A percentile compares a stretch with the other conserved stretches of the same genome.
These are phyloP conservation scores for Metarhizium sp. DNA, from an alignment of 2,329 filamentous ascomycete genomes.

Conservation along the genomic window DNA sequence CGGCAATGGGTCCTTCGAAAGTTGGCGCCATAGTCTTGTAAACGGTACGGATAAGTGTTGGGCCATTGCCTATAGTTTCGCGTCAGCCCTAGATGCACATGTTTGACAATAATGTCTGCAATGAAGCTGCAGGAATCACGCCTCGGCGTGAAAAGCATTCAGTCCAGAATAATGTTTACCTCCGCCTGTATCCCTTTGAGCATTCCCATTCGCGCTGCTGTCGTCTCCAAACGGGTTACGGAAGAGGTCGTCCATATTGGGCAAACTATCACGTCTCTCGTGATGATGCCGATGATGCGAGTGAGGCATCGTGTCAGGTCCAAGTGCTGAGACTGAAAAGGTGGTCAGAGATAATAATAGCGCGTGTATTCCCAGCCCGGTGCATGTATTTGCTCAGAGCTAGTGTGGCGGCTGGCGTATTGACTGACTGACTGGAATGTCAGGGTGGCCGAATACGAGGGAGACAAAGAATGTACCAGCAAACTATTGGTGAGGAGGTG, in stretches of 20 bases:
- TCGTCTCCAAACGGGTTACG: not conserved
- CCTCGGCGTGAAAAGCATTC: no score
- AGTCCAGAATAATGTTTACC: not conserved
- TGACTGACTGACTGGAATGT: constrained; percentile 18
- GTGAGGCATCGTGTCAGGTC: constrained; percentile 18
- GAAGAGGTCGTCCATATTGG: constrained; percentile 1
- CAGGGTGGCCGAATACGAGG: constrained; percentile 13
- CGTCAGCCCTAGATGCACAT: not conserved
- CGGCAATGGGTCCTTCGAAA: constrained; percentile 32
- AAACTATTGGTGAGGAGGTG: constrained; percentile 11
- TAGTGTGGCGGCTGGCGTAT: constrained; percentile 3
- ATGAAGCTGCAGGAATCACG: not conserved
- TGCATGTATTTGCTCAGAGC: constrained; percentile 10
- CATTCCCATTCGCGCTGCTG: not conserved
- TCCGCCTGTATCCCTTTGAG: not conserved
- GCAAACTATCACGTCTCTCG: constrained; percentile 1
- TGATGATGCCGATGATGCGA: constrained; percentile 21
- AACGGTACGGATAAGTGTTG: constrained; percentile 26
- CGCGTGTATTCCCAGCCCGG: not conserved
- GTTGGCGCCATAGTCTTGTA: constrained; percentile 31
- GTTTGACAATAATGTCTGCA: not conserved
- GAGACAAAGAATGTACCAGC: constrained; percentile 16
- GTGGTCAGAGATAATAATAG: not conserved
- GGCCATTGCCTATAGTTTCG: not conserved
- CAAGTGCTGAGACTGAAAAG: not conserved